These are phyloP conservation scores for Quercus aquifolioides DNA, from an alignment of 306 rosid genomes.

Conservation along the genomic window DNA sequence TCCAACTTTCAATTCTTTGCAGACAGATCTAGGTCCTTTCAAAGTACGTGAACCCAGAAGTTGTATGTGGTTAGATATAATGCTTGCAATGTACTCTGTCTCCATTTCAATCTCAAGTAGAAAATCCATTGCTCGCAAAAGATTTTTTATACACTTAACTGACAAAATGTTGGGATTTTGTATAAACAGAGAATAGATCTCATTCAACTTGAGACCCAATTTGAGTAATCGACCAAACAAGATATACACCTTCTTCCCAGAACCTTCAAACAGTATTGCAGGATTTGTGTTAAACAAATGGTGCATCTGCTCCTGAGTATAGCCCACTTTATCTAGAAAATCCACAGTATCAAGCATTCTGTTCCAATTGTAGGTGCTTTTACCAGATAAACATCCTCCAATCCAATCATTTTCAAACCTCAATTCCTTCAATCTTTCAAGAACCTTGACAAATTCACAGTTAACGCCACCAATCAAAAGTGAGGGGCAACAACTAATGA, in stretches of 20 bases:
- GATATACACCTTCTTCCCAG: constrained; percentile 51
- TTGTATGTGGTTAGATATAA: constrained; percentile 42
- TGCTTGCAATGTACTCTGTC: constrained; percentile 39
- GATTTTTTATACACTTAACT: constrained; percentile 31
- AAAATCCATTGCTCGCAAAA: constrained; percentile 49
- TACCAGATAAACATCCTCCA: constrained; percentile 41
- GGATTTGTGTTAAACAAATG: constrained; percentile 54
- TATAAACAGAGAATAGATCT: constrained; percentile 37
- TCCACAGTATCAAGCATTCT: constrained; percentile 53
- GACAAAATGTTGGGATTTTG: constrained; percentile 52
- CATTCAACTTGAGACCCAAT: constrained; percentile 45
- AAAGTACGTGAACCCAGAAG: constrained; percentile 38
- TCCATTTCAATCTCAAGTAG: constrained; percentile 57
- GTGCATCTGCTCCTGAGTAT: constrained; percentile 41
- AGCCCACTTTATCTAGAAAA: constrained; percentile 54
- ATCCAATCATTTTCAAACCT: constrained; percentile 63
- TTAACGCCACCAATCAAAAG: constrained; percentile 54
- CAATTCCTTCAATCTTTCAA: constrained; percentile 46
- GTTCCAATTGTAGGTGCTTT: constrained; percentile 51
- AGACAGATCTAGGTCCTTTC: constrained; percentile 59
- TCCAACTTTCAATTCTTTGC: constrained; percentile 47
- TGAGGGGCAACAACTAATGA: constrained; percentile 61
- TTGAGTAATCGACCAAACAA: constrained; percentile 48
- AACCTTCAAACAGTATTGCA: constrained; percentile 50
- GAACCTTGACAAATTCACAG: constrained; percentile 40